These are phyloP conservation scores for Smallanthus sonchifolius DNA, from an alignment of 129 eudicot species.

Conservation along the genomic window DNA sequence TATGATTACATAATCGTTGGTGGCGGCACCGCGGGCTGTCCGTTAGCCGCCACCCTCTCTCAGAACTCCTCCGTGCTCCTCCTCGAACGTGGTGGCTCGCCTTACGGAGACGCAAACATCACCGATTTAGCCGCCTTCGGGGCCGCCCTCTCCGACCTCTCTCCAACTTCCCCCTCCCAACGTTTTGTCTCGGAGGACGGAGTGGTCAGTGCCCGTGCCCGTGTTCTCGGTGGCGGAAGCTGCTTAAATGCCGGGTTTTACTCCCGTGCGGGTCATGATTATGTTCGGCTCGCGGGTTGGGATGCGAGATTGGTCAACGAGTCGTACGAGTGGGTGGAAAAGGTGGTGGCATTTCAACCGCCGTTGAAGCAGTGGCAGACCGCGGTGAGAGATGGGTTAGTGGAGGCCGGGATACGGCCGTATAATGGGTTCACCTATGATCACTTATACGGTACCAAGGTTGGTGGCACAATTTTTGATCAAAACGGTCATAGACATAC, in stretches of 20 bases:
- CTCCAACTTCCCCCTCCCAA: constrained; percentile 74
- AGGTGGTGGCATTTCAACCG: constrained; percentile 74
- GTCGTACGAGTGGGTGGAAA: constrained; percentile 88
- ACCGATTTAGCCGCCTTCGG: constrained; percentile 68
- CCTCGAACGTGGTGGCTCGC: constrained; percentile 94
- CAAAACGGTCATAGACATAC: constrained; percentile 64
- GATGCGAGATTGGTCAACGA: constrained; percentile 57
- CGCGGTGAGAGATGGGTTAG: constrained; percentile 69
- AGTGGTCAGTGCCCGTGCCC: constrained; percentile 71
- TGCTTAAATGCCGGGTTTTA: constrained; percentile 91
- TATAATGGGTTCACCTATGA: constrained; percentile 80
- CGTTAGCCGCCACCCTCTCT: constrained; percentile 88
- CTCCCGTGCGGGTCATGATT: constrained; percentile 57
- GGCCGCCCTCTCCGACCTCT: constrained; percentile 62
- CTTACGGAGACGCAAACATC: constrained; percentile 77
- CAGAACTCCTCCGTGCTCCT: constrained; percentile 68
- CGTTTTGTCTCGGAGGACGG: constrained; percentile 88
- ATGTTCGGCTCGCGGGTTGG: constrained; percentile 65
- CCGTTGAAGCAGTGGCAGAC: constrained; percentile 75
- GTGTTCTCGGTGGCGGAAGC: constrained; percentile 84
- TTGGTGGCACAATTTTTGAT: constrained; percentile 92
- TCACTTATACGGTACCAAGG: constrained; percentile 68
- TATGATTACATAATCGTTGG: constrained; percentile 93
- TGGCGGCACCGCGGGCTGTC: constrained; percentile 94
- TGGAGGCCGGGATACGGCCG: constrained; percentile 70